These are phyloP conservation scores for Flaveria floridana DNA, from an alignment of 140 eudicot genomes.

Conservation along the genomic window DNA sequence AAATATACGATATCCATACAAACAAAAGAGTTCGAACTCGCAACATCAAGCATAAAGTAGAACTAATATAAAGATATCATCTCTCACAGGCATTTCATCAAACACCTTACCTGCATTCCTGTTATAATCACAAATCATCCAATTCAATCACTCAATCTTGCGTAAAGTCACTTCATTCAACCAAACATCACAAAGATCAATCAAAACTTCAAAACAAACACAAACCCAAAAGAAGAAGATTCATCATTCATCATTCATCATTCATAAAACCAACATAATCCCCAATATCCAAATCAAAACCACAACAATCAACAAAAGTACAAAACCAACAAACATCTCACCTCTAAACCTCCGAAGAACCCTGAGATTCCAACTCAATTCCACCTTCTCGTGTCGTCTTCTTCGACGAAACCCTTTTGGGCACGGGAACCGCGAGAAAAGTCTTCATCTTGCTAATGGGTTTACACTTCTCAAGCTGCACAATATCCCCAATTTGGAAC, in stretches of 20 bases:
- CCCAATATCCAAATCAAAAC: not conserved
- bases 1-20: not conserved
- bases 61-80: not conserved
- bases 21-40: not conserved
- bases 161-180: not conserved
- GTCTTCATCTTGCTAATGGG: constrained; percentile 87
- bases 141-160: no score
- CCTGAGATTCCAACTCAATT: constrained; percentile 45
- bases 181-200: constrained; percentile 17
- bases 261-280: constrained; percentile 1
- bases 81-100: constrained; percentile 21
- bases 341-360: constrained; percentile 31
- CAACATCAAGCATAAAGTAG: no score
- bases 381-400: constrained; percentile 43
- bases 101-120: constrained; percentile 32
- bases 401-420: constrained; percentile 30
- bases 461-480: constrained; percentile 73
- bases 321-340: constrained; percentile 18
- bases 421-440: constrained; percentile 66
- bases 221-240: constrained; percentile 20
- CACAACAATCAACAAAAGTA: constrained; percentile 4
- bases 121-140: not conserved
- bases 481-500: constrained; percentile 70
- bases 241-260: constrained; percentile 1
- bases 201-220: constrained; percentile 1